phyloP scores from a whole-genome alignment of 1,139 yeast species.

The Tardiomyces digboiensis region DNA sequence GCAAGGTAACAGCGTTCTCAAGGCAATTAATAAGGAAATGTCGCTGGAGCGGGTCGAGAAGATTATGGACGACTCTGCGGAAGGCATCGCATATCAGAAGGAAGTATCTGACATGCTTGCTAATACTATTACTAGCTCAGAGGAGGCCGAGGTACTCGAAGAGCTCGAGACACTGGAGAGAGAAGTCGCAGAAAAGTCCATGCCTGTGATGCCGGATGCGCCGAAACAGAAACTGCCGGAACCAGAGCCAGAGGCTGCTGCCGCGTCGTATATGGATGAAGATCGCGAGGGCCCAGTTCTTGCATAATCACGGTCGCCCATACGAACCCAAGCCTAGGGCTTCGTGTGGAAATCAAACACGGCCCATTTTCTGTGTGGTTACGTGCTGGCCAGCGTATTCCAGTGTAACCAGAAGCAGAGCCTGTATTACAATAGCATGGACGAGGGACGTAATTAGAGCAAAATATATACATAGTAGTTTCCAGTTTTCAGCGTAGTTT shows the following conservation, averaged over 20 bases:
- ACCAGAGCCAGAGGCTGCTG: constrained; percentile 14
- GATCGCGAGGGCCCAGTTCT: constrained; percentile 4
- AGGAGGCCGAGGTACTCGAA: constrained; percentile 58
- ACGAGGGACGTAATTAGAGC: no score
- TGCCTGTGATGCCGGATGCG: constrained; percentile 17
- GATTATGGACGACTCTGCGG: constrained; percentile 77
- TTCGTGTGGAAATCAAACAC: no score
- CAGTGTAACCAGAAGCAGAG: no score
- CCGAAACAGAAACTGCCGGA: constrained; percentile 13
- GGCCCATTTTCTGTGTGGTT: no score
- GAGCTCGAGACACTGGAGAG: constrained; percentile 45
- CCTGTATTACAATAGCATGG: no score
- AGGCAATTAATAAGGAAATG: constrained; percentile 68
- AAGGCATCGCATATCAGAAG: constrained; percentile 69
- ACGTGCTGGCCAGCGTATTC: no score
- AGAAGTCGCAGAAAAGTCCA: constrained; percentile 27
- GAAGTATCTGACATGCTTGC: constrained; percentile 40
- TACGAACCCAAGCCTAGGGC: no score
- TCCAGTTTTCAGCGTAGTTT: no score
- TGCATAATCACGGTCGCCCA: no score
- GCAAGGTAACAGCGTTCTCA: constrained; percentile 71
- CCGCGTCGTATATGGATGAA: constrained; percentile 14
- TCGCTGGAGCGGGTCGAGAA: constrained; percentile 70
- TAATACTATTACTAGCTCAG: constrained; percentile 38
- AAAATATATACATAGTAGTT: constrained; percentile 1